Conservation (phyloP, 768 basidiomycete genomes). For the Chlorophyllum brunneum region DNA sequence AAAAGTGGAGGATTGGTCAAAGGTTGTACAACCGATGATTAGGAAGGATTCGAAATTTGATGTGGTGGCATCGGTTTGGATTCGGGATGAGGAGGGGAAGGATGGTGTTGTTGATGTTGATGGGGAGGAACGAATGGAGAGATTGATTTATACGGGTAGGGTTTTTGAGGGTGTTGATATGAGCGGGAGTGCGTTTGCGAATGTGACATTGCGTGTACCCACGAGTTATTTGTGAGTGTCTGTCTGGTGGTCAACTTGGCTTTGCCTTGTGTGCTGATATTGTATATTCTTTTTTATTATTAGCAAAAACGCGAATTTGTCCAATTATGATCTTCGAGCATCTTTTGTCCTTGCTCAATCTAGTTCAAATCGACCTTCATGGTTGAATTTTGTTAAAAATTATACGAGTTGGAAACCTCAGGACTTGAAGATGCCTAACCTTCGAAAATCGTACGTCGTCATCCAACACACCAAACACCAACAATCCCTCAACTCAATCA, state of each 20-base stretch:
- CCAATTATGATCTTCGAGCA: constrained; percentile 31
- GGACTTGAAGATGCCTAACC: constrained; percentile 12
- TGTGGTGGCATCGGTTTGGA: constrained; percentile 18
- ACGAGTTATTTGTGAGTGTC: constrained; percentile 27
- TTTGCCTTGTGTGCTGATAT: too few species aligned
- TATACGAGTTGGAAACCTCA: constrained; percentile 29
- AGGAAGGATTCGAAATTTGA: constrained; percentile 16
- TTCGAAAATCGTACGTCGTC: constrained; percentile 23
- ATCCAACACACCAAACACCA: constrained; percentile 24
- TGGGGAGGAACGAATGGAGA: constrained; percentile 13
- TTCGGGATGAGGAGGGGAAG: constrained; percentile 1
- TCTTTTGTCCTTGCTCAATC: constrained; percentile 30
- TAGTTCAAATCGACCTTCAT: constrained; percentile 23
- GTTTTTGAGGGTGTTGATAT: constrained; percentile 25
- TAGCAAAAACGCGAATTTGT: constrained; percentile 22
- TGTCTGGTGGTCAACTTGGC: neutral
- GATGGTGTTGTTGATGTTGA: neutral
- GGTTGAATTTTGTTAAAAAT: constrained; percentile 23
- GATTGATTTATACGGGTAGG: constrained; percentile 23
- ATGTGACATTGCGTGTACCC: constrained; percentile 25
- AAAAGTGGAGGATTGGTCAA: constrained; percentile 3
- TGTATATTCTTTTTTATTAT: too few species aligned
- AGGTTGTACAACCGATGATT: constrained; percentile 18
- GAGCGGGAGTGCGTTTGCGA: constrained; percentile 21
- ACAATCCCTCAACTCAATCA: neutral